A percentile compares a stretch with the other conserved stretches of the same genome.
phyloP scores from a whole-genome alignment of 2,329 filamentous ascomycete genomes.

The Trichoderma atroviride region DNA sequence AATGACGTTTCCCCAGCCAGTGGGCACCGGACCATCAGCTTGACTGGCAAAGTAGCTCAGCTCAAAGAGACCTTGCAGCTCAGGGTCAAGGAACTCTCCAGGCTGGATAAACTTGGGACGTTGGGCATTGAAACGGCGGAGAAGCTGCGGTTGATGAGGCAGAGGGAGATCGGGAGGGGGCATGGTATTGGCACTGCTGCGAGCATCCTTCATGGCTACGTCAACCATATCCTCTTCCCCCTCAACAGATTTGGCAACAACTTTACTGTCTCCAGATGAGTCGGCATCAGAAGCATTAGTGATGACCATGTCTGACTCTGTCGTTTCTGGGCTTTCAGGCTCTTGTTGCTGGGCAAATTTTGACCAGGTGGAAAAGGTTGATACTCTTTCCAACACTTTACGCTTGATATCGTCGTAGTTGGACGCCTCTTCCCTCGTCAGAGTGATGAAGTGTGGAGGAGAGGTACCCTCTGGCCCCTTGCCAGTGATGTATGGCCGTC shows the following conservation, averaged over 20 bases:
- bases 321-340: constrained; percentile 52
- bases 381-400: constrained; percentile 77
- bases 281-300: constrained; percentile 66
- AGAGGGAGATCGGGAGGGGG: constrained; percentile 28
- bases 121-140: constrained; percentile 53
- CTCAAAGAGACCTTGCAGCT: constrained; percentile 74
- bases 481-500: constrained; percentile 44
- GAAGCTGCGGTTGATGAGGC: constrained; percentile 34
- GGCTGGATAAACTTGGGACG: constrained; percentile 58
- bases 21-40: constrained; percentile 63
- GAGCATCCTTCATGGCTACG: constrained; percentile 76
- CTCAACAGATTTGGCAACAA: constrained; percentile 78
- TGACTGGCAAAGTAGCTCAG: constrained; percentile 65
- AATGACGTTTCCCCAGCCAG: constrained; percentile 64
- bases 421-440: constrained; percentile 71
- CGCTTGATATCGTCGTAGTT: constrained; percentile 72
- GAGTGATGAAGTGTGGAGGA: constrained; percentile 70
- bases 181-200: constrained; percentile 34
- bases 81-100: constrained; percentile 60
- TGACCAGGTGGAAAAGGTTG: constrained; percentile 72
- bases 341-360: constrained; percentile 59
- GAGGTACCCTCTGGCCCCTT: constrained; percentile 39
- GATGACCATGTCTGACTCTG: constrained; percentile 70
- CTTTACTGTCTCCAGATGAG: constrained; percentile 68
- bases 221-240: constrained; percentile 91